Percentiles rank a stretch among this genome's conserved stretches.
Evolutionary conservation across 139 green algal species (phyloP).

Genomic region (Nannochloris sp.): DNA sequence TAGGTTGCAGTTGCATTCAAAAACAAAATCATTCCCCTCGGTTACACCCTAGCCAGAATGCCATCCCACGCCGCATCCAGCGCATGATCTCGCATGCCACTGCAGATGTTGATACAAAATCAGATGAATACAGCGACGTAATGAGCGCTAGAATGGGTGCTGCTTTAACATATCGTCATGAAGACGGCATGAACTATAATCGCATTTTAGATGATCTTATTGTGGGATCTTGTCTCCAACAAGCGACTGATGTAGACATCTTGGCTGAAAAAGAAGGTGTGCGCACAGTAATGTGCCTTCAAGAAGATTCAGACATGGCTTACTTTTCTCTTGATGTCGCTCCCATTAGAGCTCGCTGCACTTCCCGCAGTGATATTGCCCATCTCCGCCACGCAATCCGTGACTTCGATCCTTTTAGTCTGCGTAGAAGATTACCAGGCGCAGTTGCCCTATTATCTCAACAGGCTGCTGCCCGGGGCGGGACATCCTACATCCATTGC

Average conservation of each 20-base stretch:
- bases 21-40: not conserved
- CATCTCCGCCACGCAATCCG: slow-evolving; percentile 55
- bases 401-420: slow-evolving; percentile 88
- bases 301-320: slow-evolving; percentile 84
- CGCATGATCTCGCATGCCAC: no score
- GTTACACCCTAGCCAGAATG: not conserved
- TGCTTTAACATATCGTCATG: slow-evolving; percentile 73
- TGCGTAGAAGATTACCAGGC: slow-evolving; percentile 46
- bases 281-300: slow-evolving; percentile 71
- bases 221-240: slow-evolving; percentile 87
- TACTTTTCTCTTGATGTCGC: slow-evolving; percentile 78
- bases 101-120: no score
- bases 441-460: slow-evolving; percentile 48
- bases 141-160: slow-evolving; percentile 83
- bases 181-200: slow-evolving; percentile 88
- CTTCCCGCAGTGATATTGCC: slow-evolving; percentile 54
- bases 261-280: slow-evolving; percentile 66
- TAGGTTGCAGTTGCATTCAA: not conserved
- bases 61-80: no score
- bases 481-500: slow-evolving; percentile 89
- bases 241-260: slow-evolving; percentile 61
- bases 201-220: slow-evolving; percentile 81
- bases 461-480: slow-evolving; percentile 14
- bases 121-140: slow-evolving; percentile 63
- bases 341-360: slow-evolving; percentile 51